Base-by-base conservation (phyloP, 2,329 filamentous ascomycete species). In the Fusarium poae region DNA sequence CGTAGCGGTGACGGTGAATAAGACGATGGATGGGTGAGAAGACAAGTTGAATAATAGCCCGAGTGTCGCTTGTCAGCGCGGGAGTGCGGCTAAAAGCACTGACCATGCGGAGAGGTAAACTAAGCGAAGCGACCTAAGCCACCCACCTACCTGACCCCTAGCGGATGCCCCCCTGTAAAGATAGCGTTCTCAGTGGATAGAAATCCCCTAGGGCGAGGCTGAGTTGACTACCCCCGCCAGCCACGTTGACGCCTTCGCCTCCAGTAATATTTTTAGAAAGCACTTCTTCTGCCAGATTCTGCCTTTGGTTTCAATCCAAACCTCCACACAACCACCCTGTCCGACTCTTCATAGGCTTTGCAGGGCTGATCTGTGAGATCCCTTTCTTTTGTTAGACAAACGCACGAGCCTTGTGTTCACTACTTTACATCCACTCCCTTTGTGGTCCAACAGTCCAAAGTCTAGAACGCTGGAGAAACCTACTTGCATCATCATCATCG, bases 221-320 rank as follows among this genome's bases (percentile, higher is more conserved):
- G 68, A 65, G 68, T 57, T 37, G 10, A 40, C 15, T 29, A 57
- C 48, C 51, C 43, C 49, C 68, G 67, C 67, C 64, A 68, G 67
- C 68, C 67, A 70, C 68, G 51, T 56, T 43, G 32, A 65, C 65
- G 51, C 42, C 66, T 65, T 68, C 42, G 52, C 56, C 54, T 65
- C 68, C 67, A 70, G 62, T 70, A 68, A 71, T 70, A 65, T 65
- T 65, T 65, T 65, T 65, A 70, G 67, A 68, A 65, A 48, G 40
- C 67, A 56, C 64, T 40, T 42, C 67, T 50, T 46, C 49, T 54
- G 46, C 30, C 35, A 65, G 60, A 70, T 53, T 50, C 67, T 65
- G 62, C 55, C 65, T 39, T 59, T 49, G 53, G 50, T 50, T 45
- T 56, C 57, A 50, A 57, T 56, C 59, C 53, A 42, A 67, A 67